Conservation (phyloP, 805 yeast species). For the Saccharomycopsis selenospora region DNA sequence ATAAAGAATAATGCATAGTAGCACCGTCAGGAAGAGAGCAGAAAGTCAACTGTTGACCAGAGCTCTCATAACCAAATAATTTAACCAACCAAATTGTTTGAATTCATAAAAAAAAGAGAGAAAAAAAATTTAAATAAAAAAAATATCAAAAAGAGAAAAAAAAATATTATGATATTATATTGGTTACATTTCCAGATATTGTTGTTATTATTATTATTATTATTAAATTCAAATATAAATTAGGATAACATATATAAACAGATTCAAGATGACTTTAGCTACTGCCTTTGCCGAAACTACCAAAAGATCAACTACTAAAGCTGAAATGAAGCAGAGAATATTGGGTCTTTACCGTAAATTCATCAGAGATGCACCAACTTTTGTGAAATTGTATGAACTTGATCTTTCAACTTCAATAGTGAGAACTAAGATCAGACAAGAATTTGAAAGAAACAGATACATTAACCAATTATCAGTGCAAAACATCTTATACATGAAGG, state of each 20-base stretch:
- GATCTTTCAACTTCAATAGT: slow-evolving; percentile 73
- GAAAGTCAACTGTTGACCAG: not conserved
- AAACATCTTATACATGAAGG: slow-evolving; percentile 70
- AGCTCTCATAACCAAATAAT: not conserved
- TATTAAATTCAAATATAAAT: too few relatives aligned
- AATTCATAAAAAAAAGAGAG: slow-evolving; percentile 1
- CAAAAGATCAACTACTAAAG: slow-evolving; percentile 50
- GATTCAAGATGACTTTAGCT: slow-evolving; percentile 47
- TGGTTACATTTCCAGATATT: too few relatives aligned
- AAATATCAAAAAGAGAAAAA: too few relatives aligned
- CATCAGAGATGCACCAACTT: slow-evolving; percentile 51
- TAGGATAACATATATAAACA: too few relatives aligned
- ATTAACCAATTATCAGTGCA: slow-evolving; percentile 58
- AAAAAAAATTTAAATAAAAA: not conserved
- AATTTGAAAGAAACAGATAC: slow-evolving; percentile 78
- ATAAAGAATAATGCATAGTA: too few relatives aligned
- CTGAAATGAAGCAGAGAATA: slow-evolving; percentile 57
- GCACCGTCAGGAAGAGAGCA: too few relatives aligned
- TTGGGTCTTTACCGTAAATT: slow-evolving; percentile 67
- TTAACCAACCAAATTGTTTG: slow-evolving; percentile 6
- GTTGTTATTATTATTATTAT: too few relatives aligned
- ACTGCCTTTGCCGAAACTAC: slow-evolving; percentile 84
- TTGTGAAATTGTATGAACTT: slow-evolving; percentile 60
- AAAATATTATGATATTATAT: too few relatives aligned
- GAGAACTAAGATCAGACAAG: slow-evolving; percentile 81